Evolutionary conservation across 495 filamentous ascomycete species (phyloP).

Genomic region (Xylaria intraflava): DNA sequence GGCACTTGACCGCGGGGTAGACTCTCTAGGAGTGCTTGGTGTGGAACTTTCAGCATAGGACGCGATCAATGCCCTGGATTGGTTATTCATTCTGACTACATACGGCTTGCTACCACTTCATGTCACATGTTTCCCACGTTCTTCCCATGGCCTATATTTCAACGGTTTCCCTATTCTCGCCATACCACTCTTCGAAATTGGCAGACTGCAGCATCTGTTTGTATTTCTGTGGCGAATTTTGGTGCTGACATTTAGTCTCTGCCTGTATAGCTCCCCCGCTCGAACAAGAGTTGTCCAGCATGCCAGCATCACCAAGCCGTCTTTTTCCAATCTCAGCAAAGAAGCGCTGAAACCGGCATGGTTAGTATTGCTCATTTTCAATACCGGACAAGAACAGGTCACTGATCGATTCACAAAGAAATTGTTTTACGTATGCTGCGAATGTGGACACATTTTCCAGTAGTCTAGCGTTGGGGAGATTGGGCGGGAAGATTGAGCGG

Average conservation of each 20-base stretch:
- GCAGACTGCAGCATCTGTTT: background rate
- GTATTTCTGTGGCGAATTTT: slow-evolving; percentile 17
- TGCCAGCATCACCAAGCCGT: slow-evolving; percentile 85
- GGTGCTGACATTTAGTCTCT: slow-evolving; percentile 44
- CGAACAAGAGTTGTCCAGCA: slow-evolving; percentile 71
- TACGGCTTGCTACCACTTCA: background rate
- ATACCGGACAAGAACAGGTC: background rate
- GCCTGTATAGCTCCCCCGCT: slow-evolving; percentile 68
- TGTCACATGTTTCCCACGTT: background rate
- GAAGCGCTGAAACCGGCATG: slow-evolving; percentile 96
- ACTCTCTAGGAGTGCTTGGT: slow-evolving; percentile 17
- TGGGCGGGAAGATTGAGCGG: background rate
- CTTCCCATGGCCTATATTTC: background rate
- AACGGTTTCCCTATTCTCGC: background rate
- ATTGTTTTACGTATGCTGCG: slow-evolving; percentile 95
- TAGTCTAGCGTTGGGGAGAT: slow-evolving; percentile 17
- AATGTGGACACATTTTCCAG: slow-evolving; percentile 81
- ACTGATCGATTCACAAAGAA: slow-evolving; percentile 53
- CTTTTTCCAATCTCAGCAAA: slow-evolving; percentile 97
- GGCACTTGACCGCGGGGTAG: slow-evolving; percentile 6
- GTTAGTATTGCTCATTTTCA: slow-evolving; percentile 46
- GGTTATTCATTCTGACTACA: slow-evolving; percentile 1
- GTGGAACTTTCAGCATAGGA: background rate
- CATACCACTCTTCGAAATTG: background rate
- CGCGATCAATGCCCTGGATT: slow-evolving; percentile 9